Evolutionary conservation across 257 asterid genomes (phyloP).

Genomic region (Solanum virginianum): DNA sequence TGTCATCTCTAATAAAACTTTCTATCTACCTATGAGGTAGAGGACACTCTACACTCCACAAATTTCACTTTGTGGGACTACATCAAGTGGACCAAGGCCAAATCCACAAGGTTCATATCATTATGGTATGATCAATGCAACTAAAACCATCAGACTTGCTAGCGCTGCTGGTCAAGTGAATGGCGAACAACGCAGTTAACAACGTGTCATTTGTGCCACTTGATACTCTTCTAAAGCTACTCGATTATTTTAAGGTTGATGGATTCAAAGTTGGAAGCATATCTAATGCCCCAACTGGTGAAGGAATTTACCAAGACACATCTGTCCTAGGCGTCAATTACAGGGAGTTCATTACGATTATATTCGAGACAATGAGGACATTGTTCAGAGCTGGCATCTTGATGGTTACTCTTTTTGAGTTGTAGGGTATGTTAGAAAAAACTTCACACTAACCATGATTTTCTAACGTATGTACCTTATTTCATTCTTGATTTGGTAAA

Average conservation of each 20-base stretch:
- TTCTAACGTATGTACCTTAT: background rate
- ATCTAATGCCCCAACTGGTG: slow-evolving; percentile 44
- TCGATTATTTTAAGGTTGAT: slow-evolving; percentile 10
- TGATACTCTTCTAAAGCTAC: slow-evolving; percentile 14
- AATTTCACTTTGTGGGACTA: no score
- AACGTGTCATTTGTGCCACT: slow-evolving; percentile 14
- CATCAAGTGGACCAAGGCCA: slow-evolving; percentile 21
- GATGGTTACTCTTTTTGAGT: slow-evolving; percentile 77
- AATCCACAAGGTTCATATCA: slow-evolving; percentile 21
- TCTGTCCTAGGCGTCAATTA: slow-evolving; percentile 63
- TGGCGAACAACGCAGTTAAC: slow-evolving; percentile 15
- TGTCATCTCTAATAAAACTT: no score
- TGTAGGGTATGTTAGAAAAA: slow-evolving; percentile 52
- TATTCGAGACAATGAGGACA: slow-evolving; percentile 50
- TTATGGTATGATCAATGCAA: slow-evolving; percentile 16
- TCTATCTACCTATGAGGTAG: no score
- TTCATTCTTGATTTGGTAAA: background rate
- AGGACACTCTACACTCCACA: no score
- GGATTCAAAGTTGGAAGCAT: slow-evolving; percentile 2
- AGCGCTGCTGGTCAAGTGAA: slow-evolving; percentile 14
- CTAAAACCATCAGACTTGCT: slow-evolving; percentile 10
- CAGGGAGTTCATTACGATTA: slow-evolving; percentile 52
- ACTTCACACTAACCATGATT: background rate
- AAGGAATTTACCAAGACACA: slow-evolving; percentile 71
- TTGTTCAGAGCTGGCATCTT: slow-evolving; percentile 77